Evolutionary conservation across 202 grass and related monocot genomes (phyloP), one percentile per base, ranked within the genome.

Genomic region (Tripidium arundinaceum): DNA sequence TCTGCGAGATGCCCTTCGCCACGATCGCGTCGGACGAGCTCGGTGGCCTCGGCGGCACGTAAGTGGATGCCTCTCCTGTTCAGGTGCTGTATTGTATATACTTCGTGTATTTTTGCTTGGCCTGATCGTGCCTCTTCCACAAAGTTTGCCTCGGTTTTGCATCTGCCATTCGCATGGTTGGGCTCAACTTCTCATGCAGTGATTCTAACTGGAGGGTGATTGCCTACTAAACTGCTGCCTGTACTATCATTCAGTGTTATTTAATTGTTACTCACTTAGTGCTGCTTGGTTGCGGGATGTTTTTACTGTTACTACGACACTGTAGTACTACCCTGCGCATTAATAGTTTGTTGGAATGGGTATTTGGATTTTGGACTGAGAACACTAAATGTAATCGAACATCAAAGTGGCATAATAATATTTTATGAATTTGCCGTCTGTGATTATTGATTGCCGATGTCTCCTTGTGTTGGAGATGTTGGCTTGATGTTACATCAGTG

Each of bases 31-130:
- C 92, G 0, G 90, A 98, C 10, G 80, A 74, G 39, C 77, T 71
- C 22, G 96, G 90, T 11, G 92, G 96, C 42, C 75, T 98, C 52
- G 96, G 96, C 25, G 96, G 96, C 74, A 98, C 92, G 96, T 98
- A 90, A 91, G 96, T 43, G 61, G 26, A 36, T 34, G 31, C 46
- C 76, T 19, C 47, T 58, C 22, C 41, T 77, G 21, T 65, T 62
- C 25, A 68, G 11, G 11, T 79, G 13, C 21, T 63, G 16, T 75
- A 36, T 24, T 63, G 11, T 70, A 22, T 57, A 6, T 69, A 21
- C 34, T 63, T 10, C 25, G 31, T 45, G 68, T 13, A 38, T 21
- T 62, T 12, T 81, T 68, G 62, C 61, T 71, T 76, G 21, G 33
- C 29, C 40, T 45, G 33, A 55, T 25, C 38, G 22, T 69, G 58